phyloP scores from a whole-genome alignment of 192 early-diverging fungal species.

The Podila epigama region DNA sequence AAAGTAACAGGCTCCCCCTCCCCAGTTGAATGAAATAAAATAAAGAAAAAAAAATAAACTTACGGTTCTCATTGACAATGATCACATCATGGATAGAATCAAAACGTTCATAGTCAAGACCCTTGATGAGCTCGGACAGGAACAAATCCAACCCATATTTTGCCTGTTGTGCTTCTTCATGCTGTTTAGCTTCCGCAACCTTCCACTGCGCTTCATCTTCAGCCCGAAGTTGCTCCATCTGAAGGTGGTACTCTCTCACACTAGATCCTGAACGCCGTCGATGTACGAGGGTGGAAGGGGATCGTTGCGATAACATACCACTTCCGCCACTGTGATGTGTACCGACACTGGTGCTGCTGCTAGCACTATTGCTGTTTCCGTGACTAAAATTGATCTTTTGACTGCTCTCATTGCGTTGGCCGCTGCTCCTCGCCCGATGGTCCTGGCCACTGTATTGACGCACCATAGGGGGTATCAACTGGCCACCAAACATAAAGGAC shows the following conservation, averaged over 20 bases:
- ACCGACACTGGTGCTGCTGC: background rate
- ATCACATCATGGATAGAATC: slow-evolving; percentile 7
- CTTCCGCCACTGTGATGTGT: background rate
- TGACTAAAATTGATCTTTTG: too few species aligned
- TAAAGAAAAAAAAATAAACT: background rate
- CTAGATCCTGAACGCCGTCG: slow-evolving; percentile 26
- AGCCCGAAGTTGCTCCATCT: background rate
- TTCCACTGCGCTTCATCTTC: slow-evolving; percentile 4
- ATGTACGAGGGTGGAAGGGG: background rate
- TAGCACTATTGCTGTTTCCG: background rate
- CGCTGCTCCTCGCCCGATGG: too few species aligned
- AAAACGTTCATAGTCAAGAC: slow-evolving; percentile 26
- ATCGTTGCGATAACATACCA: background rate
- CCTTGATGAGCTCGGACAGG: slow-evolving; percentile 13
- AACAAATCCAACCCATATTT: slow-evolving; percentile 27
- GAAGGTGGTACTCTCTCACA: slow-evolving; percentile 2
- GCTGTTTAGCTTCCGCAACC: slow-evolving; percentile 16
- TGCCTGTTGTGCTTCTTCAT: slow-evolving; percentile 25
- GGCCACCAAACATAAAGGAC: background rate
- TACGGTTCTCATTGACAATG: slow-evolving; percentile 26
- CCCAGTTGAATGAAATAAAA: background rate
- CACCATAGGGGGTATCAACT: background rate
- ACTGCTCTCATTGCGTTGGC: too few species aligned
- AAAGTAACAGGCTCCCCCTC: too few species aligned
- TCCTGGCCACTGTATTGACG: too few species aligned